Base-by-base conservation (phyloP, 2,329 filamentous ascomycete genomes). In the Arthrobotrys entomopaga region DNA sequence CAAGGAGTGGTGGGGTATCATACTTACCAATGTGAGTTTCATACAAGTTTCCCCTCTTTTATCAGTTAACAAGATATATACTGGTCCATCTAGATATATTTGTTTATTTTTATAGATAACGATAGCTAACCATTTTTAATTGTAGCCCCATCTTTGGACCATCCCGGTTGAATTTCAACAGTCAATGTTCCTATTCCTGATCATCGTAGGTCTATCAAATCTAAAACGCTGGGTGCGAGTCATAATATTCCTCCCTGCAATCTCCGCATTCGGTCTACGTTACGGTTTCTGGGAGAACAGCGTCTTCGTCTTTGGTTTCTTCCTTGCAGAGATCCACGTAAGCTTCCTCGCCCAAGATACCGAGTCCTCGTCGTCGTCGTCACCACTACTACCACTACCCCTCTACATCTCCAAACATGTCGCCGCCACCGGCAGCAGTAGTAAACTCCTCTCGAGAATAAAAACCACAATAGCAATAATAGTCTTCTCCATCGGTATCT, bases 221-320 rank as follows among this genome's bases (percentile, higher is more conserved):
- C n/a, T 57, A 11, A 57, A 57, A 57, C 53, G 38, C 26, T 43
- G 53, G 53, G 11, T 42, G 7, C 53, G 53, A 26, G 20, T 57
- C 8, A 15, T n/a, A 5, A 15, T 57, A 26, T 42, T 57, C n/a
- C 15, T 57, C 4, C 53, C 53, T 2, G 16, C 19, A 2, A 16
- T 57, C 3, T n/a, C 34, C 11, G 3, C 20, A 13, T 20, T 57
- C 1, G 13, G 13, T 15, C 1, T 57, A 10, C 15, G 40, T 4
- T 20, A 42, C 16, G 34, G 34, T 1, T 42, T 19, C 13, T 57
- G 53, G 53, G 53, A 20, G 7, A 15, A 42, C 2, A 20, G 29
- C 19, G 13, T 57, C 16, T 57, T 57, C 19, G 19, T 57, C 10
- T 57, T 57, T n/a, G 53, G 53, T 10, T 40, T 16, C 22, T 19